Percentiles rank a stretch among this genome's conserved stretches.
Conservation (phyloP, 331 rosid genomes). For the Malus hybrid region DNA sequence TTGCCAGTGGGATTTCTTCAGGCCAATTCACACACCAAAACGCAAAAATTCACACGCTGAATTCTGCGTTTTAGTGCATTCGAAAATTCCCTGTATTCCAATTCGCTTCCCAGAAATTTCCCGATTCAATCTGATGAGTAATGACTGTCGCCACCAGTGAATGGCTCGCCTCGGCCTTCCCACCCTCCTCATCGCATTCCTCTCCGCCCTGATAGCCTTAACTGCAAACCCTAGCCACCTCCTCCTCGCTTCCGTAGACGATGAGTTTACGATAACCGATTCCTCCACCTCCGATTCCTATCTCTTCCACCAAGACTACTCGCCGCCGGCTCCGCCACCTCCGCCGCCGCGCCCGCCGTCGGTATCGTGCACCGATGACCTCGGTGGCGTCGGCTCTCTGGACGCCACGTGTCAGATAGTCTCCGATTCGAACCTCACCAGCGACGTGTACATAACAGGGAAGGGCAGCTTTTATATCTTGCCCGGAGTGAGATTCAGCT, state of each 20-base stretch:
- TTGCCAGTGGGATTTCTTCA: constrained; percentile 17
- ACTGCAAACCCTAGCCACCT: constrained; percentile 16
- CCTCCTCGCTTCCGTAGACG: constrained; percentile 29
- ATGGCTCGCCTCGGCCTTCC: constrained; percentile 82
- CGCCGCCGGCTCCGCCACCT: constrained; percentile 98
- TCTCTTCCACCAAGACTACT: constrained; percentile 85
- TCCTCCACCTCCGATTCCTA: constrained; percentile 2
- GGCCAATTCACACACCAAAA: not conserved
- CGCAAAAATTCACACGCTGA: constrained; percentile 14
- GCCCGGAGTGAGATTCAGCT: constrained; percentile 76
- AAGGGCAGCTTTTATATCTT: constrained; percentile 88
- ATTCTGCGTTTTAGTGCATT: constrained; percentile 22
- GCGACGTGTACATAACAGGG: constrained; percentile 91
- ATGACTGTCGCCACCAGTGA: constrained; percentile 60
- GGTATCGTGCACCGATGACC: constrained; percentile 82
- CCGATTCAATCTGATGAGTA: constrained; percentile 65
- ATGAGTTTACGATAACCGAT: constrained; percentile 37
- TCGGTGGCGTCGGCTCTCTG: constrained; percentile 77
- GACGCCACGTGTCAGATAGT: constrained; percentile 84
- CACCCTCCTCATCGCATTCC: constrained; percentile 25
- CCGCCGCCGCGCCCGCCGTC: constrained; percentile 97
- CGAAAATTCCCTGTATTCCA: constrained; percentile 4
- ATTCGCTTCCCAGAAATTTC: constrained; percentile 21
- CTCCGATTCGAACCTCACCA: constrained; percentile 73
- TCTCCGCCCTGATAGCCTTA: constrained; percentile 16